Base-by-base conservation (phyloP, 2,329 filamentous ascomycete species). In the Epichloe coenophiala region DNA sequence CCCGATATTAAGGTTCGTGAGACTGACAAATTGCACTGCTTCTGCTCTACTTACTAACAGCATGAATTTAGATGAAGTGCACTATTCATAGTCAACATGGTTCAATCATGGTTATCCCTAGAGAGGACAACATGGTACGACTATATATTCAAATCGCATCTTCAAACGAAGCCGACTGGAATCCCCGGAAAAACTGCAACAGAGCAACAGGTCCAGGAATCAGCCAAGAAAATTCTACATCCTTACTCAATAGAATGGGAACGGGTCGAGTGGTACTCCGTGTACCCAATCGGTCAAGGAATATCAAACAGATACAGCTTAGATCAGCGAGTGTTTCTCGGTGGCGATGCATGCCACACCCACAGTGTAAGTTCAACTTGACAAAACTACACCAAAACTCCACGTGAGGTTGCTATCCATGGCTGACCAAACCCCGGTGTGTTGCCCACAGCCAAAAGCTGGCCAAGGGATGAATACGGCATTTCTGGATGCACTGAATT, bases 401-500 rank as follows among this genome's bases (percentile, higher is more conserved):
- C 17, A 37, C 15, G 9, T 35, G 3, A 35, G 4, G 8, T 36
- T 17, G 19, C 19, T 47, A 23, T 15, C 6, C 9, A 21, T 36
- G 5, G 31, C 23, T 48, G 31, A 50, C 48, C 15, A 37, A 42
- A 12, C 12, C 7, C 1, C 13, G 31, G 13, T 31, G 36, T 12
- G 11, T 5, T 12, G 66, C 21, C 45, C 72, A 75, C 59, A 81
- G 77, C 84, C 84, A 38, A 88, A 87, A 70, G 84, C 84, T 35
- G 84, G 84, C 1, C 84, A 88, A 65, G 84, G 84, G 33, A 88
- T 88, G 85, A 88, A 88, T 60, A 85, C 84, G 0, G 84, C 83
- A 3, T 88, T 88, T 68, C 71, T 86, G 48, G 85, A 91, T 58
- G 88, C 88, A 1, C 79, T 88, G 53, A 97, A 96, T 65, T 74